Conservation (phyloP, 768 basidiomycete species). For the Rhizopogon vinicolor region DNA sequence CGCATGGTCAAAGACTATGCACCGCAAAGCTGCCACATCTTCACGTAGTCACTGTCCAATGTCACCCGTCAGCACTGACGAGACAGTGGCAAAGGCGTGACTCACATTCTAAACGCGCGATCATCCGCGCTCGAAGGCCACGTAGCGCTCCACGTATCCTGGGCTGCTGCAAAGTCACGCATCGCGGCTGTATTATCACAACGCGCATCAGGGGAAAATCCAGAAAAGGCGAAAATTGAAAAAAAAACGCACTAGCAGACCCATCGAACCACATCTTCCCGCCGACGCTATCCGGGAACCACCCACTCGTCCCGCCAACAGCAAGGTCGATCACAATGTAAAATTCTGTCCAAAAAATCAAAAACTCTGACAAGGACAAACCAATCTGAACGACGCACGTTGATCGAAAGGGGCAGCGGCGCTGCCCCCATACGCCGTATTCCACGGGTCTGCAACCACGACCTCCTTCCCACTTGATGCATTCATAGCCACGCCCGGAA, state of each 20-base stretch:
- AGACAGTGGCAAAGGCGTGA: not conserved
- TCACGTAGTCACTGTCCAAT: conserved; percentile 23
- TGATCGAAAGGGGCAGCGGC: conserved; percentile 41
- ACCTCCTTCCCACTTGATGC: conserved; percentile 32
- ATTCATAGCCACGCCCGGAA: conserved; percentile 46
- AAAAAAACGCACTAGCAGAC: conserved; percentile 37
- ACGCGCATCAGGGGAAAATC: not conserved
- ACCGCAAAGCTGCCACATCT: conserved; percentile 29
- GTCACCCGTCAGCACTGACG: not conserved
- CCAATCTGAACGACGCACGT: conserved; percentile 33
- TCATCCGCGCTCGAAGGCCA: conserved; percentile 65
- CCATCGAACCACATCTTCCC: conserved; percentile 58
- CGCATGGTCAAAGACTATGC: not conserved
- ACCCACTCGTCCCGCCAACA: conserved; percentile 74
- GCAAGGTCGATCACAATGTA: conserved; percentile 80
- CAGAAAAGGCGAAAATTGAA: not conserved
- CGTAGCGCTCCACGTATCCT: conserved; percentile 66
- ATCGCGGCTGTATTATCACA: conserved; percentile 46
- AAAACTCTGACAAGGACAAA: not conserved
- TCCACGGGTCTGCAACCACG: conserved; percentile 46
- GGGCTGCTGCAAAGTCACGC: conserved; percentile 58
- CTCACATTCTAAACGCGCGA: conserved; percentile 66
- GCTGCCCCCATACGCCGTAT: conserved; percentile 32
- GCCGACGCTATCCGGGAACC: conserved; percentile 45
- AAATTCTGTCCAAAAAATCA: conserved; percentile 46